phyloP scores from a whole-genome alignment of 163 green algal species.

The Picocystis sp. region DNA sequence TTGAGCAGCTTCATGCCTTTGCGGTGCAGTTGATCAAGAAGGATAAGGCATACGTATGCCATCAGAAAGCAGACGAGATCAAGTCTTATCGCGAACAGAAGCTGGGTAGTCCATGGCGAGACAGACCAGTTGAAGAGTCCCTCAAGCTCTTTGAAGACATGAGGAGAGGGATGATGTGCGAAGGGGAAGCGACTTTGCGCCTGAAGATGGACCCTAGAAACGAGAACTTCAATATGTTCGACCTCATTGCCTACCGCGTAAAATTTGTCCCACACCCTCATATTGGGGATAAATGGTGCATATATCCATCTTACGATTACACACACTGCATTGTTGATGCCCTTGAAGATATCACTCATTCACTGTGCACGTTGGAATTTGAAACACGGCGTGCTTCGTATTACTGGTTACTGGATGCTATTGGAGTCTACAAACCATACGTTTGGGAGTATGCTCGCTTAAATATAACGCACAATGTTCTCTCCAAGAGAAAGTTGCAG shows the following conservation, averaged over 20 bases:
- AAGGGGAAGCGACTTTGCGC: slow-evolving; percentile 51
- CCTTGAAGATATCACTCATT: slow-evolving; percentile 97
- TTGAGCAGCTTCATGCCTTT: slow-evolving; percentile 76
- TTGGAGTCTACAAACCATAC: slow-evolving; percentile 80
- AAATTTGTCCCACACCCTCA: slow-evolving; percentile 64
- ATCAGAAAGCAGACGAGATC: slow-evolving; percentile 43
- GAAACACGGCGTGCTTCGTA: slow-evolving; percentile 83
- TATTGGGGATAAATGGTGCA: slow-evolving; percentile 73
- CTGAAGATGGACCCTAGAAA: slow-evolving; percentile 87
- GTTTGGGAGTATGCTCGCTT: slow-evolving; percentile 93
- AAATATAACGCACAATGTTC: slow-evolving; percentile 83
- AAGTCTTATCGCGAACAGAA: slow-evolving; percentile 46
- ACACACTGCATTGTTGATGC: slow-evolving; percentile 95
- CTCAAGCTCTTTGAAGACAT: slow-evolving; percentile 93
- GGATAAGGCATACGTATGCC: slow-evolving; percentile 85
- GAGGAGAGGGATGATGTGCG: slow-evolving; percentile 47
- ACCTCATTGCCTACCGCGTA: slow-evolving; percentile 96
- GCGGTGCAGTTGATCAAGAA: slow-evolving; percentile 80
- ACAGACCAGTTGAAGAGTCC: slow-evolving; percentile 72
- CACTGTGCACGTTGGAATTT: slow-evolving; percentile 98
- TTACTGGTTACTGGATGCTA: slow-evolving; percentile 62
- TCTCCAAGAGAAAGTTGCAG: slow-evolving; percentile 94
- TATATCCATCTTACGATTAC: slow-evolving; percentile 99
- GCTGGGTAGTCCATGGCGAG: slow-evolving; percentile 64
- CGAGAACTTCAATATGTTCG: slow-evolving; percentile 97